phyloP scores from a whole-genome alignment of 2,329 filamentous ascomycete genomes.

The Paraphaeosphaeria minitans region DNA sequence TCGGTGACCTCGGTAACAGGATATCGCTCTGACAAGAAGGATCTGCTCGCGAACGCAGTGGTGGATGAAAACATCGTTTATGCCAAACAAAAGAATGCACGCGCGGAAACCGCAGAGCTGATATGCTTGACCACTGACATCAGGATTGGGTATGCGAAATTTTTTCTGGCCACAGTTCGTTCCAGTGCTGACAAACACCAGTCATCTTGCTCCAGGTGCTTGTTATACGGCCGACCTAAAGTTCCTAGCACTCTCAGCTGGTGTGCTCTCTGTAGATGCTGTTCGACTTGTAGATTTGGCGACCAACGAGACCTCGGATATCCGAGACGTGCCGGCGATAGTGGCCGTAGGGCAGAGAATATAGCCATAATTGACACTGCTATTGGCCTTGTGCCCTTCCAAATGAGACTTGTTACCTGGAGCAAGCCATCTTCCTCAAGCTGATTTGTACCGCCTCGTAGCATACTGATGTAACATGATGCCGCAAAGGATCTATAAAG shows the following conservation, averaged over 20 bases:
- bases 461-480: too few species aligned
- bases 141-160: constrained; percentile 64
- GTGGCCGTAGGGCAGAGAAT: constrained; percentile 46
- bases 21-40: constrained; percentile 41
- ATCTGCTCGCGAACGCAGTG: constrained; percentile 65
- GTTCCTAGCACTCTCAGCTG: constrained; percentile 70
- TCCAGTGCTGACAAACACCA: constrained; percentile 35
- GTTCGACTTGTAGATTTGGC: constrained; percentile 74
- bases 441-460: background rate
- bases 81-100: constrained; percentile 70
- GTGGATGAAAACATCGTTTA: constrained; percentile 74
- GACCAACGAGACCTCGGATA: constrained; percentile 77
- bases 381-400: background rate
- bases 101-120: constrained; percentile 68
- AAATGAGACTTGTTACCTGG: too few species aligned
- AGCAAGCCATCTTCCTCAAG: background rate
- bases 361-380: background rate
- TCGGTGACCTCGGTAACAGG: constrained; percentile 49
- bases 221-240: constrained; percentile 76
- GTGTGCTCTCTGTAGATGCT: constrained; percentile 72
- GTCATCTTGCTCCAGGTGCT: constrained; percentile 70
- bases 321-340: constrained; percentile 74
- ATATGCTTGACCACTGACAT: constrained; percentile 78
- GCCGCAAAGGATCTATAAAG: too few species aligned
- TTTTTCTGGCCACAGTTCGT: background rate